These are phyloP conservation scores for Blastobotrys capitulatus DNA, from an alignment of 1,139 yeast species.

Conservation along the genomic window DNA sequence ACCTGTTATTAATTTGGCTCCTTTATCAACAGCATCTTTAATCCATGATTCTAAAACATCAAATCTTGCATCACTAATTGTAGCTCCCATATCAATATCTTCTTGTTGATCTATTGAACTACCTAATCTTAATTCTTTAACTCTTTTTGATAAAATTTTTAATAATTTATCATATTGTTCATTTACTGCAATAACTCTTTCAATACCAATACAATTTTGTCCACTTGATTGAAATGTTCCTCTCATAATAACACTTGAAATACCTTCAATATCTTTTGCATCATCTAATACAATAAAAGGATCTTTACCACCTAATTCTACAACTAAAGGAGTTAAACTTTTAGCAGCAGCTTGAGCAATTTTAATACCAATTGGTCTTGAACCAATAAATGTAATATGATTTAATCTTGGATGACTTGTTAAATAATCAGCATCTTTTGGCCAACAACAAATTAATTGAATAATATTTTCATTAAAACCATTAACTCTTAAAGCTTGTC, in stretches of 20 bases:
- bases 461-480: slow-evolving; percentile 77
- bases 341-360: slow-evolving; percentile 79
- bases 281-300: slow-evolving; percentile 77
- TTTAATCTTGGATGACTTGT: slow-evolving; percentile 76
- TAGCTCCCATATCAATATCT: slow-evolving; percentile 94
- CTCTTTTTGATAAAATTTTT: slow-evolving; percentile 49
- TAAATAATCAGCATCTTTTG: slow-evolving; percentile 79
- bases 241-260: slow-evolving; percentile 80
- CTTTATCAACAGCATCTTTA: slow-evolving; percentile 66
- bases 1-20: slow-evolving; percentile 77
- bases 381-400: slow-evolving; percentile 92
- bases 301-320: slow-evolving; percentile 95
- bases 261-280: slow-evolving; percentile 42
- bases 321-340: slow-evolving; percentile 84
- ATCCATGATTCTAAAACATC: slow-evolving; percentile 59
- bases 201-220: slow-evolving; percentile 96
- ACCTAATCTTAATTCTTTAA: slow-evolving; percentile 65
- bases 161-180: slow-evolving; percentile 59
- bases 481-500: slow-evolving; percentile 63
- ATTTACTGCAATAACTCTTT: slow-evolving; percentile 77
- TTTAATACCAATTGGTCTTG: slow-evolving; percentile 87
- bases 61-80: slow-evolving; percentile 75
- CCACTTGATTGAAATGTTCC: slow-evolving; percentile 97
- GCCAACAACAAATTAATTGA: slow-evolving; percentile 71
- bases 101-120: slow-evolving; percentile 81